Conservation (phyloP, 306 rosid species). For the Cucurbita maxima region DNA sequence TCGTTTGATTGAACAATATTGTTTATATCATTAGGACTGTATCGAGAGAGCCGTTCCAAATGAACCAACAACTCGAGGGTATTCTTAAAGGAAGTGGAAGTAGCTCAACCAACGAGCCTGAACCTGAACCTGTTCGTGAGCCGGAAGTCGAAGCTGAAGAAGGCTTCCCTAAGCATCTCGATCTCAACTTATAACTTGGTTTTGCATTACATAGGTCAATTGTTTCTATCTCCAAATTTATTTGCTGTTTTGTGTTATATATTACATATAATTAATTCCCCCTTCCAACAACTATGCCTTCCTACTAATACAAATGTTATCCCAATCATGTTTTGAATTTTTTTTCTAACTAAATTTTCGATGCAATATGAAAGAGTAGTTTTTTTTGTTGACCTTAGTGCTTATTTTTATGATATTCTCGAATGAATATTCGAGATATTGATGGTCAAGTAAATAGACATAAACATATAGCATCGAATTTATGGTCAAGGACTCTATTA, state of each 20-base stretch:
- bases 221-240: neutral
- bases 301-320: neutral
- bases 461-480: neutral
- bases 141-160: neutral
- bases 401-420: neutral
- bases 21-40: slow-evolving; percentile 26
- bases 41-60: slow-evolving; percentile 49
- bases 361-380: neutral
- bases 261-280: neutral
- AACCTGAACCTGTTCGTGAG: neutral
- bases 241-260: neutral
- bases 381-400: neutral
- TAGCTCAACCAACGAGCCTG: neutral
- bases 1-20: neutral
- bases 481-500: neutral
- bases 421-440: neutral
- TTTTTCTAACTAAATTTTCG: neutral
- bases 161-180: neutral
- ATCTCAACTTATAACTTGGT: slow-evolving; percentile 1
- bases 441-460: neutral
- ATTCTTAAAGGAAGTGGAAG: slow-evolving; percentile 5
- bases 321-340: neutral
- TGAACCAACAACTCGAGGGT: slow-evolving; percentile 10
- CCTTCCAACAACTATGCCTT: neutral
- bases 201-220: neutral